Percentiles rank a stretch among this genome's conserved stretches.
Conservation (phyloP, 2,329 filamentous ascomycete species). For the Apiospora pterosperma region DNA sequence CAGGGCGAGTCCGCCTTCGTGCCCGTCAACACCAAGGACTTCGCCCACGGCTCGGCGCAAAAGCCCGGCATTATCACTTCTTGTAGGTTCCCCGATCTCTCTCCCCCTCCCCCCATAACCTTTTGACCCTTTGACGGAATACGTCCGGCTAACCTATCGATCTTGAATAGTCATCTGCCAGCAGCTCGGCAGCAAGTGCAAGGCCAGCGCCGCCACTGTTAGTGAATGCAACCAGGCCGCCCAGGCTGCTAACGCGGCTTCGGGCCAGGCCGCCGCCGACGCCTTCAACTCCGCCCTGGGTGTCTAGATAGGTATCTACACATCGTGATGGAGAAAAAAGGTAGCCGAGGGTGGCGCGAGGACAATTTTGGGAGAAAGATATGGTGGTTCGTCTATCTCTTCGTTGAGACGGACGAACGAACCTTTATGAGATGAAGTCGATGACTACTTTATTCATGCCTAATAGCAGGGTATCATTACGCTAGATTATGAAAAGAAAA, state of each 20-base stretch:
- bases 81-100: too few species aligned
- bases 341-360: background rate
- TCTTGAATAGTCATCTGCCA: constrained; percentile 37
- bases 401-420: background rate
- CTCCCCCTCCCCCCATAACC: too few species aligned
- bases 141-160: too few species aligned
- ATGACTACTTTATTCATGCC: background rate
- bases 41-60: constrained; percentile 49
- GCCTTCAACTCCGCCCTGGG: constrained; percentile 37
- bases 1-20: constrained; percentile 36
- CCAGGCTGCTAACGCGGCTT: constrained; percentile 25
- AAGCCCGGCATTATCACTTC: constrained; percentile 28
- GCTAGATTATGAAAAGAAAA: background rate
- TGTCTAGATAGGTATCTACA: constrained; percentile 17
- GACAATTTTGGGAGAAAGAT: too few species aligned
- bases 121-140: too few species aligned
- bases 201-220: constrained; percentile 27
- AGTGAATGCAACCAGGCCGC: constrained; percentile 29
- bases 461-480: background rate
- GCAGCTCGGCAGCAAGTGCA: constrained; percentile 32
- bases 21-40: constrained; percentile 36
- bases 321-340: background rate
- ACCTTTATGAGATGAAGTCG: background rate
- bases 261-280: constrained; percentile 34
- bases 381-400: background rate